Evolutionary conservation across 2,329 filamentous ascomycete genomes (phyloP).

Genomic region (Pseudogymnoascus sp.): DNA sequence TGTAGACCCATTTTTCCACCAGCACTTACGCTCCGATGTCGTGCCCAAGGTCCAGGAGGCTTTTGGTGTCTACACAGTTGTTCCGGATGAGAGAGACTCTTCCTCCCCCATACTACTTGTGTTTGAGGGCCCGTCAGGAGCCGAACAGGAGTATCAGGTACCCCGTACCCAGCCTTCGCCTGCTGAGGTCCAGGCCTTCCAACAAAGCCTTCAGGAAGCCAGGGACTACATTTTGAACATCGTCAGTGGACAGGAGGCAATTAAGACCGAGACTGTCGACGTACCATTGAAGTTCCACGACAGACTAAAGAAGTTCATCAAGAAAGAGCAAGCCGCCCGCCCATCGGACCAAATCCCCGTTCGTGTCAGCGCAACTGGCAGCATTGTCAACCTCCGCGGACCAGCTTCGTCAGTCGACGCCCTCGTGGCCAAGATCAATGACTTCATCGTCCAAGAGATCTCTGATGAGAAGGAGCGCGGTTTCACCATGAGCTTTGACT

Average conservation of each 20-base stretch:
- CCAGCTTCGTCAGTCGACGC: conserved; percentile 63
- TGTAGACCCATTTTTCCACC: conserved; percentile 72
- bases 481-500: conserved; percentile 79
- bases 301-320: conserved; percentile 54
- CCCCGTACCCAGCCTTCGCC: conserved; percentile 44
- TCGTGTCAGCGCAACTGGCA: conserved; percentile 49
- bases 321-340: conserved; percentile 52
- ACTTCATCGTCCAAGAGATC: conserved; percentile 80
- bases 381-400: conserved; percentile 64
- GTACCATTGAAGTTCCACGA: conserved; percentile 57
- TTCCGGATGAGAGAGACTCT: conserved; percentile 55
- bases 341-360: conserved; percentile 50
- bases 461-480: conserved; percentile 90
- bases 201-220: conserved; percentile 47
- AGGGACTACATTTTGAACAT: conserved; percentile 48
- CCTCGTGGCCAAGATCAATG: conserved; percentile 61
- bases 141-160: conserved; percentile 41
- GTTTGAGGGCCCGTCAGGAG: conserved; percentile 55
- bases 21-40: conserved; percentile 58
- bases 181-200: conserved; percentile 44
- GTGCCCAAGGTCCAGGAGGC: conserved; percentile 55
- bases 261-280: conserved; percentile 44
- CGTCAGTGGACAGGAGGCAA: conserved; percentile 49
- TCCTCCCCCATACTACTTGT: conserved; percentile 61
- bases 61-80: conserved; percentile 63